Percentiles rank a stretch among this genome's conserved stretches.
These are phyloP conservation scores for Sporothrix inflata DNA, from an alignment of 2,329 filamentous ascomycete genomes.

Conservation along the genomic window DNA sequence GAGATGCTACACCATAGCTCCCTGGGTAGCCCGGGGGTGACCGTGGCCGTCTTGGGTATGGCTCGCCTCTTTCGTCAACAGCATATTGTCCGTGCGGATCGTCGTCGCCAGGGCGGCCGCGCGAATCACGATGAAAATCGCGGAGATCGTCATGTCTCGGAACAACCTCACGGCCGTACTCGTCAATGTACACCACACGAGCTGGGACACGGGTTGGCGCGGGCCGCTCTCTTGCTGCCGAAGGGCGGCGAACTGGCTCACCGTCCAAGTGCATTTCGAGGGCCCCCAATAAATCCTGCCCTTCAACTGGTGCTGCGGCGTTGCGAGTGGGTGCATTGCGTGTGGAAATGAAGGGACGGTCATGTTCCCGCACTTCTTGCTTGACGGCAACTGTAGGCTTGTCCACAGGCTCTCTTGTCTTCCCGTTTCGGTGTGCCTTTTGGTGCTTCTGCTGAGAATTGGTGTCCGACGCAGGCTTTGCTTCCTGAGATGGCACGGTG, in stretches of 20 bases:
- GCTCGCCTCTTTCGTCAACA: neutral
- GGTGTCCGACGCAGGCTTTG: neutral
- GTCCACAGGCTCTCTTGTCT: neutral
- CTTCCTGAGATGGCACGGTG: neutral
- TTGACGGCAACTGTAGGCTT: neutral
- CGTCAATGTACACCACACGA: constrained; percentile 29
- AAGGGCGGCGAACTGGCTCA: neutral
- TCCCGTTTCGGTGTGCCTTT: neutral
- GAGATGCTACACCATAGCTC: neutral
- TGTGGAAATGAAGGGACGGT: neutral
- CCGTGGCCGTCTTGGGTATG: neutral
- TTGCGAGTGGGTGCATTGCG: neutral
- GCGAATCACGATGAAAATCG: neutral
- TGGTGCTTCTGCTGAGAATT: neutral
- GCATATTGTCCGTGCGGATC: neutral
- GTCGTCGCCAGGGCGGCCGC: neutral
- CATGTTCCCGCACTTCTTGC: neutral
- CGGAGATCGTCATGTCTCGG: neutral
- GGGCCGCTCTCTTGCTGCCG: neutral
- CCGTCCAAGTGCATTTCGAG: constrained; percentile 38
- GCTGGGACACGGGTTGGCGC: neutral
- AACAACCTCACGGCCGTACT: constrained; percentile 26
- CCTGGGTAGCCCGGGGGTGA: neutral
- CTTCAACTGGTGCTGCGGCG: constrained; percentile 18
- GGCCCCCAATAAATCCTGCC: constrained; percentile 34